Percentiles rank a stretch among this genome's conserved stretches.
Conservation (phyloP, 768 basidiomycete species). For the Mycena albidolilacea region DNA sequence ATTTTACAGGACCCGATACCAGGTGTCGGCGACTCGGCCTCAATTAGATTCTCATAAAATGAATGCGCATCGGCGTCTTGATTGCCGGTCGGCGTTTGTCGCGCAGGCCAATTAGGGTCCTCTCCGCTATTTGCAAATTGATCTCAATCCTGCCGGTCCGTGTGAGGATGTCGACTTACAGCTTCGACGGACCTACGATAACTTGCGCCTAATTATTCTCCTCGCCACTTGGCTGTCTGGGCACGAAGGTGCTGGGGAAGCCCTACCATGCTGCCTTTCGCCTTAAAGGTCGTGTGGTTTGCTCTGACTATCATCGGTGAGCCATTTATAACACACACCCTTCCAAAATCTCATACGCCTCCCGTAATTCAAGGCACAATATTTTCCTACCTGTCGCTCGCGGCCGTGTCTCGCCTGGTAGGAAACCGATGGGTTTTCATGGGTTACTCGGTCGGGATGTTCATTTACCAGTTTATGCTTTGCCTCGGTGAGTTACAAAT, state of each 20-base stretch:
- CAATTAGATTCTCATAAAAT: no score
- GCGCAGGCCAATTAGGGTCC: no score
- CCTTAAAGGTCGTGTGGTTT: constrained; percentile 36
- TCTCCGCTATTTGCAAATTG: not conserved
- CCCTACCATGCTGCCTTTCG: constrained; percentile 34
- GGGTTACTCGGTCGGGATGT: not conserved
- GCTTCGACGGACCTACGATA: not conserved
- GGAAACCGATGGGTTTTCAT: not conserved
- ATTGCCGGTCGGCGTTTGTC: no score
- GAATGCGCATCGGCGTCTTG: no score
- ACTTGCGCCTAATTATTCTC: not conserved
- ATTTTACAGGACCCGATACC: no score
- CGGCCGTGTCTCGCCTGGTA: not conserved
- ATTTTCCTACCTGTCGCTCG: not conserved
- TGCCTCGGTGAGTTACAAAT: constrained; percentile 30
- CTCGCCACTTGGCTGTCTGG: not conserved
- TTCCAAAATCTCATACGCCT: not conserved
- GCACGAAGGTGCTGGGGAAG: constrained; percentile 8
- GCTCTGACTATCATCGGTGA: constrained; percentile 7
- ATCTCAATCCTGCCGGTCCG: constrained; percentile 54
- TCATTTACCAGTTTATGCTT: constrained; percentile 27
- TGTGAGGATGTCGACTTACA: not conserved
- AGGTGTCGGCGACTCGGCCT: no score
- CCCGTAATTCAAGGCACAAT: not conserved
- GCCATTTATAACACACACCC: not conserved